A percentile compares a stretch with the other conserved stretches of the same genome.
phyloP scores from a whole-genome alignment of 2,329 filamentous ascomycete genomes.

The Herpotrichia juniperi region DNA sequence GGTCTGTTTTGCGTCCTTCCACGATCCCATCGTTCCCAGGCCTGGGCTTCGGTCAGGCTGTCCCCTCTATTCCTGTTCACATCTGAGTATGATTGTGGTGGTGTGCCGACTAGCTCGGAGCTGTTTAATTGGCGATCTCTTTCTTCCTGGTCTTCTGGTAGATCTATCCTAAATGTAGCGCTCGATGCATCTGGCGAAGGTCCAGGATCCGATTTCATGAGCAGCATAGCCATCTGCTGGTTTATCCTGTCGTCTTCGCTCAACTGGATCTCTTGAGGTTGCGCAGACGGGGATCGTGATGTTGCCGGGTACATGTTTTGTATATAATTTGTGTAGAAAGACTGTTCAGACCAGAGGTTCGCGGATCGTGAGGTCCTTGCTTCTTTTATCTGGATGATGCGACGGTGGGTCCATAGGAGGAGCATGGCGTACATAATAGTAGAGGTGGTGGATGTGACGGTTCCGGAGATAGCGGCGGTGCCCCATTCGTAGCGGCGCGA shows the following conservation, averaged over 20 bases:
- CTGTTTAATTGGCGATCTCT: conserved; percentile 29
- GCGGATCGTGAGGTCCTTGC: conserved; percentile 18
- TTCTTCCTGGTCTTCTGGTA: conserved; percentile 42
- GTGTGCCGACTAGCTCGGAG: conserved; percentile 40
- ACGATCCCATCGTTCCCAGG: conserved; percentile 38
- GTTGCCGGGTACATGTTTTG: conserved; percentile 55
- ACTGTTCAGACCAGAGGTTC: conserved; percentile 42
- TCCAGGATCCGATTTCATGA: conserved; percentile 44
- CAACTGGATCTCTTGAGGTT: conserved; percentile 33
- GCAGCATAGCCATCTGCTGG: conserved; percentile 57
- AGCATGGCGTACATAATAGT: conserved; percentile 51
- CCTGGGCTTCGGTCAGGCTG: conserved; percentile 34
- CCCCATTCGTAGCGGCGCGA: conserved; percentile 50
- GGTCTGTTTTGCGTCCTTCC: conserved; percentile 34
- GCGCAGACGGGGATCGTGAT: conserved; percentile 25
- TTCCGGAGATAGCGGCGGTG: conserved; percentile 50
- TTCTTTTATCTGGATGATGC: conserved; percentile 41
- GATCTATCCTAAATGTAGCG: conserved; percentile 51
- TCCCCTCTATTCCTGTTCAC: conserved; percentile 34
- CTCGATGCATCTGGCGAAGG: conserved; percentile 40
- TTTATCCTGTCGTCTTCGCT: conserved; percentile 58
- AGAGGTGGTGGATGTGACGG: conserved; percentile 46
- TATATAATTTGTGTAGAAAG: conserved; percentile 53
- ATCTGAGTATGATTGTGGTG: conserved; percentile 24
- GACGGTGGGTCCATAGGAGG: conserved; percentile 51